A percentile compares a stretch with the other conserved stretches of the same genome.
phyloP scores from a whole-genome alignment of 345 rosid genomes.

The Rhodamnia argentea region DNA sequence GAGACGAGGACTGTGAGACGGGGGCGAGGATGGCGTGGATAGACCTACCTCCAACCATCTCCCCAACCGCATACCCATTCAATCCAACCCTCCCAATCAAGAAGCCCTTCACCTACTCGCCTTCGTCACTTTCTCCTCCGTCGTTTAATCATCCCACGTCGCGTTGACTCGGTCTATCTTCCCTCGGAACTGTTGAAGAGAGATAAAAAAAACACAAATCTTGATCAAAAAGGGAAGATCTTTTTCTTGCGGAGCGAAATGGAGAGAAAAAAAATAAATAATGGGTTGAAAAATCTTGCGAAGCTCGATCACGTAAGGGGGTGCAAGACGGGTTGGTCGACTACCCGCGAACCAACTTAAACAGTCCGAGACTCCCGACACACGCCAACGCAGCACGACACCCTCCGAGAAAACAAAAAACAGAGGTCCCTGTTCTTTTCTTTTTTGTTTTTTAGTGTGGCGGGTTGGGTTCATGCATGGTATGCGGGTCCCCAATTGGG shows the following conservation, averaged over 20 bases:
- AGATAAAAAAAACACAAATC: background rate
- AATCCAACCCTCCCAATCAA: background rate
- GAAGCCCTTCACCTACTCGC: background rate
- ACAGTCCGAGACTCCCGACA: background rate
- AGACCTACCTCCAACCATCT: conserved; percentile 1
- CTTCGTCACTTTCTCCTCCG: background rate
- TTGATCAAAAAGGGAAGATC: background rate
- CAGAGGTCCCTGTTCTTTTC: background rate
- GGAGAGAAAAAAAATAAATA: background rate
- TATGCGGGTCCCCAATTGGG: background rate
- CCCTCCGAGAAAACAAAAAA: background rate
- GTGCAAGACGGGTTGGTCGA: background rate
- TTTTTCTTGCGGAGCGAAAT: background rate
- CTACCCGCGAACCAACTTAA: background rate
- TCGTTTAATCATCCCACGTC: background rate
- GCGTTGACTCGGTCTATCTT: background rate
- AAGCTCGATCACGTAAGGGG: background rate
- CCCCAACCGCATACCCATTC: background rate
- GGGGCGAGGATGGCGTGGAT: background rate
- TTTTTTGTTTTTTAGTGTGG: background rate
- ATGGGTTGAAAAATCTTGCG: background rate
- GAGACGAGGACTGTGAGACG: background rate
- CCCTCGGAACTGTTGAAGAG: too few relatives aligned
- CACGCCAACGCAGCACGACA: background rate
- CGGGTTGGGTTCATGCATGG: background rate